Percentiles rank a stretch among this genome's conserved stretches.
Conservation (phyloP, 1,284 basidiomycete genomes). For the Ceratobasidium papillatum region DNA sequence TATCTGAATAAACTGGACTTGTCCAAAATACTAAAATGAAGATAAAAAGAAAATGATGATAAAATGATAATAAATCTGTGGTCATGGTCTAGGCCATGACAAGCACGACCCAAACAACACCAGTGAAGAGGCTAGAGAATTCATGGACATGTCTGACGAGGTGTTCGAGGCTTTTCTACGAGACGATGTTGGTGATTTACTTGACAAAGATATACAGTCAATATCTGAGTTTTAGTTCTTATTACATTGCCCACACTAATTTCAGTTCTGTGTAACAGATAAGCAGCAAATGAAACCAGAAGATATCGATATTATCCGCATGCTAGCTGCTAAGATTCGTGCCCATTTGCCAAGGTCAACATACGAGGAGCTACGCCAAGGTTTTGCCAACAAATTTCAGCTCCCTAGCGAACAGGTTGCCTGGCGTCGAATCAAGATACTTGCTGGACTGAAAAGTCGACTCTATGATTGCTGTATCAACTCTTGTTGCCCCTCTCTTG, state of each 20-base stretch:
- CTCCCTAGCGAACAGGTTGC: no score
- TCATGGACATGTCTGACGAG: background rate
- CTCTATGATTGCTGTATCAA: slow-evolving; percentile 53
- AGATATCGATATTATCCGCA: background rate
- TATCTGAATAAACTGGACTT: no score
- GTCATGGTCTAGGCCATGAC: no score
- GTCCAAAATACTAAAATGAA: no score
- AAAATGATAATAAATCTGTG: no score
- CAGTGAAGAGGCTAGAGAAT: background rate
- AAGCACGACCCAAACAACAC: background rate
- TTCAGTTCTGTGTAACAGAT: background rate
- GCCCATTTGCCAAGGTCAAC: background rate
- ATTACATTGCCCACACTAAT: background rate
- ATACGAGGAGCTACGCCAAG: background rate
- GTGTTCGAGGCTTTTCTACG: background rate
- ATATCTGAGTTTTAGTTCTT: background rate
- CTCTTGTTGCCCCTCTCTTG: slow-evolving; percentile 53
- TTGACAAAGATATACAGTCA: background rate
- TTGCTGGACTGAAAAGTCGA: no score
- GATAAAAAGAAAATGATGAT: no score
- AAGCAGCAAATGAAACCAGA: background rate
- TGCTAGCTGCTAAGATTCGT: slow-evolving; percentile 7
- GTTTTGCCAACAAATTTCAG: no score
- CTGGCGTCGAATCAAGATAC: no score
- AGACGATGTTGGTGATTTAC: background rate